Conservation (phyloP, 352 stramenopile species). For the Phytophthora quininea region DNA sequence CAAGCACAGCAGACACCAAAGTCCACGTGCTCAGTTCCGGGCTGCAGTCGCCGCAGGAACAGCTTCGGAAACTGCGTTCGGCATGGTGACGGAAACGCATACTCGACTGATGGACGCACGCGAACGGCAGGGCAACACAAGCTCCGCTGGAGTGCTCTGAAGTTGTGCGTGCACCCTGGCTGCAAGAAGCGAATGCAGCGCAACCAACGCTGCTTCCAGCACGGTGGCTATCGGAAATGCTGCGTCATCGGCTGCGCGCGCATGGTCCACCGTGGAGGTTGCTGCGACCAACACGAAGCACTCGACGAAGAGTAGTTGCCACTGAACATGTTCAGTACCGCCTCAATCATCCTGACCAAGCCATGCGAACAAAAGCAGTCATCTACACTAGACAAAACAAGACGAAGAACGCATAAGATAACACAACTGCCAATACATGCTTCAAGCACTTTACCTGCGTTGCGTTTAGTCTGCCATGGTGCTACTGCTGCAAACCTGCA, state of each 20-base stretch:
- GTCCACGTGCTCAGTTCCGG: conserved; percentile 49
- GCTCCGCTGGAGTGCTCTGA: conserved; percentile 77
- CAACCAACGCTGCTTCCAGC: conserved; percentile 80
- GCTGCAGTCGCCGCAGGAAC: conserved; percentile 75
- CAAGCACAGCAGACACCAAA: conserved; percentile 4
- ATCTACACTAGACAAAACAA: not conserved
- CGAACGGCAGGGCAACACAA: conserved; percentile 85
- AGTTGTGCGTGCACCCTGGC: conserved; percentile 78
- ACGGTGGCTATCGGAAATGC: conserved; percentile 76
- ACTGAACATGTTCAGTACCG: not conserved
- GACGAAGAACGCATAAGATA: conserved; percentile 19
- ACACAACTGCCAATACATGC: conserved; percentile 11
- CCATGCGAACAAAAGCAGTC: not conserved
- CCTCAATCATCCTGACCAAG: too few relatives aligned
- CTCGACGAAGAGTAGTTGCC: not conserved
- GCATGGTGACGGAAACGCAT: conserved; percentile 82
- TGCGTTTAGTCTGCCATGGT: not conserved
- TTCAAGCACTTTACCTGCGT: conserved; percentile 9
- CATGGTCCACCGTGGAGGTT: conserved; percentile 66
- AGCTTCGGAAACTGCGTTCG: conserved; percentile 81
- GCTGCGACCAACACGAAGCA: conserved; percentile 25
- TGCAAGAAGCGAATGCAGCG: conserved; percentile 89
- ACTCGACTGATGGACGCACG: conserved; percentile 64
- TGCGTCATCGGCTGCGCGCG: conserved; percentile 63
- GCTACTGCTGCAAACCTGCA: not conserved